Conservation (phyloP, 2,329 filamentous ascomycete genomes). For the Ophiosphaerella korrae region DNA sequence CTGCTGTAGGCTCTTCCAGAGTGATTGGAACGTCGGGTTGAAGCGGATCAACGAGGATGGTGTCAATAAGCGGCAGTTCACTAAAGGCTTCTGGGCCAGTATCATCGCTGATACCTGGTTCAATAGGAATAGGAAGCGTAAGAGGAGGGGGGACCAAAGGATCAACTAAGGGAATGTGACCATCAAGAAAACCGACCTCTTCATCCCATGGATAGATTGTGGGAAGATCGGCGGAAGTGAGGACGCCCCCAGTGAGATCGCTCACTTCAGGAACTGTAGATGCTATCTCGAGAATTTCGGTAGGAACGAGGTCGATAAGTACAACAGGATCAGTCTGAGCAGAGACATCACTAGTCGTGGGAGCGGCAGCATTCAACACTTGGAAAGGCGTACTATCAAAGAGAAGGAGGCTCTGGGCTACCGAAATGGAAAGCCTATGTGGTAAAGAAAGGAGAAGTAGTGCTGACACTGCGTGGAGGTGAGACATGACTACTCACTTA, state of each 20-base stretch:
- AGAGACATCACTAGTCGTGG: not conserved
- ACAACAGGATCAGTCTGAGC: not conserved
- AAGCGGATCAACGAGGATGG: not conserved
- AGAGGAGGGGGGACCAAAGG: too few relatives aligned
- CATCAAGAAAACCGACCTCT: too few relatives aligned
- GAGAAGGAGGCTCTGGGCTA: slow-evolving; percentile 11
- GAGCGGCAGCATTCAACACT: slow-evolving; percentile 2
- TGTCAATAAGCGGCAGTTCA: not conserved
- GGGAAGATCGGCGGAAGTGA: not conserved
- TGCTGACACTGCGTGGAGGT: slow-evolving; percentile 14
- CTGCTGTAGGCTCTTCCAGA: too few relatives aligned
- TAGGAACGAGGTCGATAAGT: not conserved
- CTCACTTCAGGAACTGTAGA: not conserved
- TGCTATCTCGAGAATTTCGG: not conserved
- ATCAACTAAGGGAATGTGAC: too few relatives aligned
- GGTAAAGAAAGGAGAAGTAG: slow-evolving; percentile 24
- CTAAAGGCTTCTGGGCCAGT: too few relatives aligned
- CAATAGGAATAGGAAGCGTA: not conserved
- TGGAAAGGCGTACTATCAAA: slow-evolving; percentile 4
- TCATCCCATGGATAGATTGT: too few relatives aligned
- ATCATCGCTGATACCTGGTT: not conserved
- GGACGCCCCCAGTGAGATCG: slow-evolving; percentile 1
- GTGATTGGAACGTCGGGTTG: not conserved
- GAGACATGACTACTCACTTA: slow-evolving; percentile 25
- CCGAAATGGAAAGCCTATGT: slow-evolving; percentile 7